phyloP scores from a whole-genome alignment of 257 asterid genomes.

The Marsdenia floribunda region DNA sequence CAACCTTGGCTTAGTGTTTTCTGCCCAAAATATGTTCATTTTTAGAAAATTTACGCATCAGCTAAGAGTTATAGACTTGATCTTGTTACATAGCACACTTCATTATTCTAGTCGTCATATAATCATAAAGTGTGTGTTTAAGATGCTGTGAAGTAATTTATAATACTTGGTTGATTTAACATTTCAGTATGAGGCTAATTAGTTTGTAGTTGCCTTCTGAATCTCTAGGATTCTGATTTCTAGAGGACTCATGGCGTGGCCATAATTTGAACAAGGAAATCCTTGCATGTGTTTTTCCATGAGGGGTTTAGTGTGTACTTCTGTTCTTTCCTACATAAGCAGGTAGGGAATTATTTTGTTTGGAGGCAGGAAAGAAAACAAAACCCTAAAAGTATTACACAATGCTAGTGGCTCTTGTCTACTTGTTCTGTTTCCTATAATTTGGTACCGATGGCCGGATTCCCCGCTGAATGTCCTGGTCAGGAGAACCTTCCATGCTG shows the following conservation, averaged over 20 bases:
- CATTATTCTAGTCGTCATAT: not conserved
- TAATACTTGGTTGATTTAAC: not conserved
- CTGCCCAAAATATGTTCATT: not conserved
- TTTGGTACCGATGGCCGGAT: not conserved
- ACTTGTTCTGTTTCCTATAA: not conserved
- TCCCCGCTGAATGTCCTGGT: not conserved
- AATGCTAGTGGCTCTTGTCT: not conserved
- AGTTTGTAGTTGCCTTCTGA: not conserved
- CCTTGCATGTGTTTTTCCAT: not conserved
- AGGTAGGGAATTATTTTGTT: not conserved
- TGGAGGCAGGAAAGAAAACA: not conserved
- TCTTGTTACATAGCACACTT: not conserved
- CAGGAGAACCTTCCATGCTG: not conserved
- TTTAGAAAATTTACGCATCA: not conserved
- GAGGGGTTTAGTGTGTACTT: too few species aligned
- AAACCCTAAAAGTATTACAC: not conserved
- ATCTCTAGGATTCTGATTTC: not conserved
- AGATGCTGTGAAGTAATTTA: not conserved
- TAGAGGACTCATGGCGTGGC: not conserved
- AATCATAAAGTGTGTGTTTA: not conserved
- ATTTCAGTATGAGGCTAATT: not conserved
- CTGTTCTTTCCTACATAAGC: not conserved
- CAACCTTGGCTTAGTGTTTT: not conserved
- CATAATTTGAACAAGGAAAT: not conserved
- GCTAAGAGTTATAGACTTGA: not conserved